phyloP scores from a whole-genome alignment of 768 basidiomycete genomes.

The Kwoniella shandongensis region DNA sequence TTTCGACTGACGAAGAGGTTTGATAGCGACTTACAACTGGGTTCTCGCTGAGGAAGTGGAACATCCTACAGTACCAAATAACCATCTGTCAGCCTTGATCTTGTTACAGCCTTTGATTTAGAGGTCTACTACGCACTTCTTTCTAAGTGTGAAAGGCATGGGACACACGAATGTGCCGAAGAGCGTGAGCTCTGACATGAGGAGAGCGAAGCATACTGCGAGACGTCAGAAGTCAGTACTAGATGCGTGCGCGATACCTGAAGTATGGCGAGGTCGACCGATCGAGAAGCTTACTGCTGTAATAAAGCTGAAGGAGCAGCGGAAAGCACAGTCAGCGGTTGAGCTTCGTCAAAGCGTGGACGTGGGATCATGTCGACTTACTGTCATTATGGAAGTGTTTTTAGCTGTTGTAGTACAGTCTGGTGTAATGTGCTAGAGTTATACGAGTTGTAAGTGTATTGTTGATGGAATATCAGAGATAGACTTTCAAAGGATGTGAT shows the following conservation, averaged over 20 bases:
- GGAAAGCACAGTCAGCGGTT: background rate
- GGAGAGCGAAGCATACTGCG: slow-evolving; percentile 69
- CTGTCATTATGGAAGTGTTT: slow-evolving; percentile 16
- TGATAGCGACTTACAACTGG: slow-evolving; percentile 68
- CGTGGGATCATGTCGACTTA: slow-evolving; percentile 9
- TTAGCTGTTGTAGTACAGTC: no score
- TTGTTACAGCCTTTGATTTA: no score
- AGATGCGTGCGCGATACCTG: background rate
- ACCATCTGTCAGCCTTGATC: background rate
- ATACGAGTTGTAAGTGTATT: background rate
- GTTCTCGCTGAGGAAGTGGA: slow-evolving; percentile 59
- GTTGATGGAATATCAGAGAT: no score
- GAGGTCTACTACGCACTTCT: slow-evolving; percentile 43
- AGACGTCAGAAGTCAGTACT: slow-evolving; percentile 5
- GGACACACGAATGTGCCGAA: slow-evolving; percentile 58
- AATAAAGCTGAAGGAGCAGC: slow-evolving; percentile 46
- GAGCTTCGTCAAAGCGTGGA: background rate
- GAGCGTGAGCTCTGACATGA: slow-evolving; percentile 61
- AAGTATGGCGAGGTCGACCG: background rate
- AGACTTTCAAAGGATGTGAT: no score
- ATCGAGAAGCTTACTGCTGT: slow-evolving; percentile 34
- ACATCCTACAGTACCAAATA: slow-evolving; percentile 40
- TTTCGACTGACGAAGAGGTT: slow-evolving; percentile 52
- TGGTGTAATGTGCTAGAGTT: no score
- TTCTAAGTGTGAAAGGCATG: slow-evolving; percentile 69